Evolutionary conservation across 2,329 filamentous ascomycete species (phyloP).

Genomic region (Corinectria fuckeliana): DNA sequence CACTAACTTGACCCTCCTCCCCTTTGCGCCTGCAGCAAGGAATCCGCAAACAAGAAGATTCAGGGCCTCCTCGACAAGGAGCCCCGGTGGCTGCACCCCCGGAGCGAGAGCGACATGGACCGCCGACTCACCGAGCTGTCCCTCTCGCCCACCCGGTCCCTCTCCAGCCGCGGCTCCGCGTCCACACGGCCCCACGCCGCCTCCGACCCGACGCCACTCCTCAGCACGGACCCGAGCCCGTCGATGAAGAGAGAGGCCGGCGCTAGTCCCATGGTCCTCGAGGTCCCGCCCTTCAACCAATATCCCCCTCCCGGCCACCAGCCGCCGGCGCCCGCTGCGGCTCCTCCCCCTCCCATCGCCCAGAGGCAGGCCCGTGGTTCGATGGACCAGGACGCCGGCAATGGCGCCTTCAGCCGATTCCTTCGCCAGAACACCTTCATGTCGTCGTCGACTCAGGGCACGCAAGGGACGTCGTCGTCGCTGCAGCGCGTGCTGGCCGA

Average conservation of each 20-base stretch:
- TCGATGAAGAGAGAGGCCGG: slow-evolving; percentile 18
- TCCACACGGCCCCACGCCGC: slow-evolving; percentile 18
- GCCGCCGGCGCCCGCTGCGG: not conserved
- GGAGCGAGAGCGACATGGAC: slow-evolving; percentile 57
- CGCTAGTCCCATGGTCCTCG: slow-evolving; percentile 18
- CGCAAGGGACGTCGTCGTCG: slow-evolving; percentile 46
- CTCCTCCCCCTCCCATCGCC: not conserved
- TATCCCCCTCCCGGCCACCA: slow-evolving; percentile 17
- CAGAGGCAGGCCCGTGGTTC: not conserved
- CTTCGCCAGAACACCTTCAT: slow-evolving; percentile 45
- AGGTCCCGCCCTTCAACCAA: slow-evolving; percentile 33
- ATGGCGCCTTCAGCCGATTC: slow-evolving; percentile 34
- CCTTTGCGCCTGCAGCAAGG: slow-evolving; percentile 49
- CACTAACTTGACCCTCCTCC: not conserved
- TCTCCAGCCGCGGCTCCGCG: slow-evolving; percentile 25
- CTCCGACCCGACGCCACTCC: slow-evolving; percentile 23
- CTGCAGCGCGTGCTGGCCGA: slow-evolving; percentile 43
- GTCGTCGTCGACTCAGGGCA: slow-evolving; percentile 48
- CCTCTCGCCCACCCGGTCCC: slow-evolving; percentile 45
- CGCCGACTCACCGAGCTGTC: slow-evolving; percentile 55
- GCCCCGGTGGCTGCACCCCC: slow-evolving; percentile 63
- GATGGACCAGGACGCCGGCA: slow-evolving; percentile 22
- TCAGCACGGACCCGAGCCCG: slow-evolving; percentile 24
- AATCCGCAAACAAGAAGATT: slow-evolving; percentile 66
- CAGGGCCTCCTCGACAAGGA: slow-evolving; percentile 64